phyloP scores from a whole-genome alignment of 2,329 filamentous ascomycete genomes.

The Trichoderma sp. region DNA sequence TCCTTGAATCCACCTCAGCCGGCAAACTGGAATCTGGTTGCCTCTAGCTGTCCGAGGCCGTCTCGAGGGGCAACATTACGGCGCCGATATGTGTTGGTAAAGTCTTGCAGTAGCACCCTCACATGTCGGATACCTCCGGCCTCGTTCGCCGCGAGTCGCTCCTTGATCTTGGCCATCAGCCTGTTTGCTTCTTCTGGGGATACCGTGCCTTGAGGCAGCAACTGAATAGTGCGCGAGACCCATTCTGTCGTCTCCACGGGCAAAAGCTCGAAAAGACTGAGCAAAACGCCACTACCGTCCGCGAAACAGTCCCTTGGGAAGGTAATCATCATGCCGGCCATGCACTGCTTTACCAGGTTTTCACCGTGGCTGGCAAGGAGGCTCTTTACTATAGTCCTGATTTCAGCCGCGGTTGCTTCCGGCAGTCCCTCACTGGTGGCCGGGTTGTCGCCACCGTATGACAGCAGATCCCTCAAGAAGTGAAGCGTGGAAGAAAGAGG shows the following conservation, averaged over 20 bases:
- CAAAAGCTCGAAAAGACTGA: constrained; percentile 83
- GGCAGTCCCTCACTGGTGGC: constrained; percentile 59
- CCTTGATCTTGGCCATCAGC: constrained; percentile 75
- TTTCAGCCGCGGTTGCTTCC: constrained; percentile 61
- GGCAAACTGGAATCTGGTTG: constrained; percentile 80
- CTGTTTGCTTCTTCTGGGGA: constrained; percentile 76
- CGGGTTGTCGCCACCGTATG: constrained; percentile 77
- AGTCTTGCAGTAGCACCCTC: constrained; percentile 84
- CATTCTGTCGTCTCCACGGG: constrained; percentile 76
- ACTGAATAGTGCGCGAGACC: constrained; percentile 78
- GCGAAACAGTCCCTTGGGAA: constrained; percentile 95
- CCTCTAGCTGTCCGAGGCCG: constrained; percentile 82
- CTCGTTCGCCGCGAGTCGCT: constrained; percentile 68
- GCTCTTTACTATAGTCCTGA: constrained; percentile 70
- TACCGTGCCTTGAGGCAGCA: constrained; percentile 80
- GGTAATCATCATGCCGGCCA: constrained; percentile 99
- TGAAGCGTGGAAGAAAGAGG: constrained; percentile 89
- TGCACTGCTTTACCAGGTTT: constrained; percentile 77
- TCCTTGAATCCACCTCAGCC: constrained; percentile 29
- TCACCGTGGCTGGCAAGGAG: constrained; percentile 71
- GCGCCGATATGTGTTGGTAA: constrained; percentile 90
- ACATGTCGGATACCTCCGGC: constrained; percentile 68
- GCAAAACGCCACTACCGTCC: constrained; percentile 87
- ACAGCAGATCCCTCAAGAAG: constrained; percentile 86
- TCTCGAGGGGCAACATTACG: constrained; percentile 94